Percentiles rank a stretch among this genome's conserved stretches.
Conservation (phyloP, 208 protist genomes). For the Plasmodiophora brassicae region DNA sequence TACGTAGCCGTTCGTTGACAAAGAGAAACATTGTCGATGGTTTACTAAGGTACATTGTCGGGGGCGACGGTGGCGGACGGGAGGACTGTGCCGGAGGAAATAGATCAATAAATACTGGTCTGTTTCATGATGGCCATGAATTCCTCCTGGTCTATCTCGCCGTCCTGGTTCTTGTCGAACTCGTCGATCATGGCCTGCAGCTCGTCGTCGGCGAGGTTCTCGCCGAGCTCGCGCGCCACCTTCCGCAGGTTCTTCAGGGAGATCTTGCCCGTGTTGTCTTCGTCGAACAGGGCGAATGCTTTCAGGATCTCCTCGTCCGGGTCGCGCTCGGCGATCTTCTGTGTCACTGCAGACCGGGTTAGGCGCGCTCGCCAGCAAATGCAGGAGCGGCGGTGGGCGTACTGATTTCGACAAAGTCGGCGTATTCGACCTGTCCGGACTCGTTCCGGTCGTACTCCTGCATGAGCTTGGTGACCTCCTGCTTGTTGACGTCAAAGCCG, state of each 20-base stretch:
- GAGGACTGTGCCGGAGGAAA: too few species aligned
- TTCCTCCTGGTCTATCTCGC: slow-evolving; percentile 84
- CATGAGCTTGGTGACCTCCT: slow-evolving; percentile 58
- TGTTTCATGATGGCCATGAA: slow-evolving; percentile 85
- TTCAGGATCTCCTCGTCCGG: slow-evolving; percentile 63
- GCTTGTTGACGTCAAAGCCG: slow-evolving; percentile 62
- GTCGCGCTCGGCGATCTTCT: slow-evolving; percentile 55
- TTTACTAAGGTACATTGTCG: too few species aligned
- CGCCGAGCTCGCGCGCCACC: slow-evolving; percentile 66
- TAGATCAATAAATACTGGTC: slow-evolving; percentile 41
- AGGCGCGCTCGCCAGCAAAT: too few species aligned
- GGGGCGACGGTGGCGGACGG: too few species aligned
- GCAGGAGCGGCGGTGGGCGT: neutral
- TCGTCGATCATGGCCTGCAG: slow-evolving; percentile 94
- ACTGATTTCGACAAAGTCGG: slow-evolving; percentile 47
- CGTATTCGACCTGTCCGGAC: slow-evolving; percentile 43
- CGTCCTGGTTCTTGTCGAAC: slow-evolving; percentile 82
- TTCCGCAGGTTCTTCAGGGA: slow-evolving; percentile 58
- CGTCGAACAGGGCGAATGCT: slow-evolving; percentile 66
- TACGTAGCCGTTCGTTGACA: too few species aligned
- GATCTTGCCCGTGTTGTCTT: slow-evolving; percentile 60
- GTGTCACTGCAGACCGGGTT: slow-evolving; percentile 38
- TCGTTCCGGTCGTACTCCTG: slow-evolving; percentile 55
- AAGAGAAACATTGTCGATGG: too few species aligned
- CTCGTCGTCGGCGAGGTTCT: slow-evolving; percentile 91